Evolutionary conservation across 495 filamentous ascomycete species (phyloP), one percentile per base, ranked within the genome.

Genomic region (Saxophila tyrrhenica): DNA sequence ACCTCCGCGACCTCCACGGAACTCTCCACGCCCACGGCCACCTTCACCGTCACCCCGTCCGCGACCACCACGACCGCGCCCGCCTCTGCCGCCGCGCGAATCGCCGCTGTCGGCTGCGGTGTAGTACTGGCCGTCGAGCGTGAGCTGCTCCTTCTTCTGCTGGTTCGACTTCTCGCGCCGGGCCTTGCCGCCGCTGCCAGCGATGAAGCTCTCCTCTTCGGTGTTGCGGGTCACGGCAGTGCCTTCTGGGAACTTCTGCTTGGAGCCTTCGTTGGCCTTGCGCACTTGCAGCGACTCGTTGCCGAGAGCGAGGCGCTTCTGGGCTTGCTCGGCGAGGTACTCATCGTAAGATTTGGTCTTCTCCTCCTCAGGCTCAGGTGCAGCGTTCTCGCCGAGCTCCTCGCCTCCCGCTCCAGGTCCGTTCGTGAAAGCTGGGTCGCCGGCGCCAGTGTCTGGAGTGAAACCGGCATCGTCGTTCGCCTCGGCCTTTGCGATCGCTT

Each of bases 231-330:
- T 66, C 55, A 96, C 67, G 55, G 86, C 75, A 74, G 87, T 90
- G 65, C 89, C 88, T 54, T 78, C 74, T 58, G 85, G 84, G 86
- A 88, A 95, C 78, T 96, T 94, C 78, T 91, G 52, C 54, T 60
- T 90, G 71, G 86, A 84, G 64, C 89, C 92, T 74, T 95, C 90
- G 75, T 95, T 96, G 65, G 92, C 77, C 73, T 89, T 80, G 71
- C 91, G 88, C 55, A 83, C 77, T 57, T 85, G 77, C 60, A 80
- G 78, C 38, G 70, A 47, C 22, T 32, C 68, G 42, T 66, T 66
- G 65, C 82, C 83, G 55, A 98, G 83, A 61, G 81, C 79, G 25
- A 78, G 72, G 71, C 84, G 86, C 74, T 85, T 88, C 73, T 87
- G 84, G 48, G 86, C 87, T 66, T 76, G 83, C 75, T 97, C 85